These are phyloP conservation scores for Protomyces gravidus DNA, from an alignment of 1,139 yeast genomes.

Conservation along the genomic window DNA sequence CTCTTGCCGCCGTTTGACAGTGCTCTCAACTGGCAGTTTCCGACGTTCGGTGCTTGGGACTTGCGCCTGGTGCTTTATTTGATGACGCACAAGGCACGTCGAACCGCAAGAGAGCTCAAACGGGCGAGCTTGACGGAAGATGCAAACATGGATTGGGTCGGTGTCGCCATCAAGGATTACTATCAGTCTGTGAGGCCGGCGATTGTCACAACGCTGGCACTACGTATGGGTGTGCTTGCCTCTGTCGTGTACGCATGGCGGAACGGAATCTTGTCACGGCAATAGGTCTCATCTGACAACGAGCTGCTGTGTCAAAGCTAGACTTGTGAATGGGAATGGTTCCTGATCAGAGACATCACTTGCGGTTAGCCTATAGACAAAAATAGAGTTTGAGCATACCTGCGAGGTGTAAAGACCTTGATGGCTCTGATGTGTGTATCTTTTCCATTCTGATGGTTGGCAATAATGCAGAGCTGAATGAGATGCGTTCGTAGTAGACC, in stretches of 20 bases:
- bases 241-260: neutral
- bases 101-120: neutral
- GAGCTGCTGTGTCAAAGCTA: neutral
- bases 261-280: neutral
- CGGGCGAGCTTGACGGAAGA: neutral
- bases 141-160: conserved; percentile 8
- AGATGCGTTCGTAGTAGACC: conserved; percentile 44
- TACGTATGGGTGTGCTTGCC: neutral
- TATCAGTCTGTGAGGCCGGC: conserved; percentile 6
- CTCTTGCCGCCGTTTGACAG: conserved; percentile 11
- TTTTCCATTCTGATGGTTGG: conserved; percentile 93
- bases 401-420: conserved; percentile 49
- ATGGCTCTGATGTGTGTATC: conserved; percentile 86
- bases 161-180: conserved; percentile 4
- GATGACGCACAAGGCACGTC: conserved; percentile 1
- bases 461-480: conserved; percentile 61
- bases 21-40: conserved; percentile 4
- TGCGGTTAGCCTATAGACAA: neutral
- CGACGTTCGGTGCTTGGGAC: conserved; percentile 16
- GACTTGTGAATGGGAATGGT: neutral
- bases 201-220: neutral
- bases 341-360: neutral
- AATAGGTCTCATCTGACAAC: neutral
- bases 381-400: conserved; percentile 5
- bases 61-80: conserved; percentile 2